phyloP scores from a whole-genome alignment of 2,329 filamentous ascomycete genomes.

The Apiospora marii region DNA sequence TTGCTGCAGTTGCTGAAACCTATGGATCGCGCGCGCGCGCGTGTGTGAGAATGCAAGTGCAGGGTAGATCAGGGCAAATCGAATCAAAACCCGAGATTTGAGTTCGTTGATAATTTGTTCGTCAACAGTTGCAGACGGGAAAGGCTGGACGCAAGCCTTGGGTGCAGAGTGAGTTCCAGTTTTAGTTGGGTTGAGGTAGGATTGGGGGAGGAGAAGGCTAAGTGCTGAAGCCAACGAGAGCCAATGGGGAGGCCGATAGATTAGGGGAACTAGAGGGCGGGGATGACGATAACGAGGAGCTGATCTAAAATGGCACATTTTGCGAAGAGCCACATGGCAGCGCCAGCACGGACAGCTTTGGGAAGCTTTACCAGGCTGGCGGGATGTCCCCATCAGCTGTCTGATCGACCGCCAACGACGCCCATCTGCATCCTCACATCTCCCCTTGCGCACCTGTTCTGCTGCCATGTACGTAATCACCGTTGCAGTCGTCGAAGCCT shows the following conservation, averaged over 20 bases:
- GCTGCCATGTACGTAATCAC: neutral
- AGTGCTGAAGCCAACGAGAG: neutral
- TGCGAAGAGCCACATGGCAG: constrained; percentile 12
- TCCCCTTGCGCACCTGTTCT: neutral
- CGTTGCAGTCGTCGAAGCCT: neutral
- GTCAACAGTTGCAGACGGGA: neutral
- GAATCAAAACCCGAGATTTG: neutral
- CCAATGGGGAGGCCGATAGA: neutral
- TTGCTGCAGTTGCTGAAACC: constrained; percentile 11
- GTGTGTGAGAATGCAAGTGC: neutral
- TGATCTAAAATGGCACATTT: neutral
- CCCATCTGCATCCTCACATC: neutral
- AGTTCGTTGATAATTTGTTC: constrained; percentile 4
- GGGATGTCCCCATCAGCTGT: constrained; percentile 9
- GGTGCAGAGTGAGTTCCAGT: neutral
- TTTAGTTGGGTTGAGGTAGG: neutral
- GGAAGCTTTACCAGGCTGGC: constrained; percentile 3
- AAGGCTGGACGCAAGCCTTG: constrained; percentile 11
- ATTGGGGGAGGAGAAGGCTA: neutral
- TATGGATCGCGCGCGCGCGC: constrained; percentile 1
- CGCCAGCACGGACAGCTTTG: neutral
- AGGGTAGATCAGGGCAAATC: neutral
- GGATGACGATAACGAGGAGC: neutral
- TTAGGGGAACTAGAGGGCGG: neutral
- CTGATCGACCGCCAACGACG: constrained; percentile 8